These are phyloP conservation scores for Gossypium laxum DNA, from an alignment of 441 rosid species.

Conservation along the genomic window DNA sequence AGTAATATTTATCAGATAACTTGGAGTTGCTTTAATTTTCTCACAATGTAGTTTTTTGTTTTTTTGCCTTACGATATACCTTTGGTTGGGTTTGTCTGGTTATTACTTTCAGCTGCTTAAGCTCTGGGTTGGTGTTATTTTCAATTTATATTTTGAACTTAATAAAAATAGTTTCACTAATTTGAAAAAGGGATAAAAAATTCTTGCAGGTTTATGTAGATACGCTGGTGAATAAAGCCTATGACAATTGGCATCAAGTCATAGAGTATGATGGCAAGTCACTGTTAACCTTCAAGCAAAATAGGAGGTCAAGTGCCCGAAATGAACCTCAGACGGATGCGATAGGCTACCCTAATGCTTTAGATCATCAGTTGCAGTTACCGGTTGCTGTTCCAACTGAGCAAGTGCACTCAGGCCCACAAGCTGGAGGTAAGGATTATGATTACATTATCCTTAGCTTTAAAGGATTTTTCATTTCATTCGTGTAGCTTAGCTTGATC, in stretches of 20 bases:
- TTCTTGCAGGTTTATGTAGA: conserved; percentile 74
- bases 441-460: neutral
- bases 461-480: neutral
- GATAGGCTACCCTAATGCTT: conserved; percentile 36
- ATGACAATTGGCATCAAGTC: conserved; percentile 82
- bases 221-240: conserved; percentile 81
- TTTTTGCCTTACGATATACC: neutral
- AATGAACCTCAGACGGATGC: conserved; percentile 41
- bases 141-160: neutral
- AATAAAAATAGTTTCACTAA: neutral
- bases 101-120: neutral
- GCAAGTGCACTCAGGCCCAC: conserved; percentile 41
- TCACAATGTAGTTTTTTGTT: neutral
- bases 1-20: neutral
- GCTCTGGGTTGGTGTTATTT: neutral
- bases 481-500: neutral
- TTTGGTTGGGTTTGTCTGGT: neutral
- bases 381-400: conserved; percentile 46
- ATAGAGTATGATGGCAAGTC: conserved; percentile 91
- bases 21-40: neutral
- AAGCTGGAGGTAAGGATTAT: conserved; percentile 46
- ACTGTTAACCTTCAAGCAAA: conserved; percentile 54
- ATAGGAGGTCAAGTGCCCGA: conserved; percentile 37
- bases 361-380: conserved; percentile 49
- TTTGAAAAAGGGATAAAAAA: neutral